These are phyloP conservation scores for Candida nonsorbophila DNA, from an alignment of 805 yeast species.

Conservation along the genomic window DNA sequence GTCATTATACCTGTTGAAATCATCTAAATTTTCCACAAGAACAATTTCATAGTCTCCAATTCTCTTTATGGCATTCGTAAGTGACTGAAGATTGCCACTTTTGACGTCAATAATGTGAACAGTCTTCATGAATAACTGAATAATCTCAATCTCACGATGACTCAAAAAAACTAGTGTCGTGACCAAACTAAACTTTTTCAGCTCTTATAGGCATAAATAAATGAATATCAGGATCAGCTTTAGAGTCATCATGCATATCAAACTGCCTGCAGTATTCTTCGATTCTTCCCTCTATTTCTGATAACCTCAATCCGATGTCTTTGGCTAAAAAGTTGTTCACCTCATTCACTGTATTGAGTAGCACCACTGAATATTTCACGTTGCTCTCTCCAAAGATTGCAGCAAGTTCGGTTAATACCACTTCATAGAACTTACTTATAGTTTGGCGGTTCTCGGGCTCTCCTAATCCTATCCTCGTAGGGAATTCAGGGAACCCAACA, in stretches of 20 bases:
- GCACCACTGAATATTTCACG: constrained; percentile 23
- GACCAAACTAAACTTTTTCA: neutral
- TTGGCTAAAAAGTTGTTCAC: constrained; percentile 23
- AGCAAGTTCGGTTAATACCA: constrained; percentile 17
- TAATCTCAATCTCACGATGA: constrained; percentile 2
- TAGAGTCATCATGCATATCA: constrained; percentile 7
- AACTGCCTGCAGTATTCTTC: constrained; percentile 20
- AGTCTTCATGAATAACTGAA: constrained; percentile 13
- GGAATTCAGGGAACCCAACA: constrained; percentile 10
- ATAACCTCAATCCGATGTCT: constrained; percentile 21
- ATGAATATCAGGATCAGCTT: constrained; percentile 7
- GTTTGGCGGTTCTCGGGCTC: constrained; percentile 3
- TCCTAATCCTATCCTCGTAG: constrained; percentile 7
- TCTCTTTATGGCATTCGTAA: constrained; percentile 76
- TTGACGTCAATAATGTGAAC: constrained; percentile 86
- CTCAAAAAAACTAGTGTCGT: constrained; percentile 2
- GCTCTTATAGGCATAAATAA: constrained; percentile 11
- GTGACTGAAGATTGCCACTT: constrained; percentile 88
- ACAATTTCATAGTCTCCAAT: constrained; percentile 63
- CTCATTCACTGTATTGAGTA: constrained; percentile 25
- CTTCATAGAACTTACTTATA: constrained; percentile 9
- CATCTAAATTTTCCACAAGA: constrained; percentile 54
- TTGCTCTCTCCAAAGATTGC: constrained; percentile 26
- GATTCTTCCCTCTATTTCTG: constrained; percentile 28
- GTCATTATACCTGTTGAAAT: constrained; percentile 37